Percentiles rank a stretch among this genome's conserved stretches.
These are phyloP conservation scores for Xylariaceae sp. DNA, from an alignment of 2,329 filamentous ascomycete species.

Conservation along the genomic window DNA sequence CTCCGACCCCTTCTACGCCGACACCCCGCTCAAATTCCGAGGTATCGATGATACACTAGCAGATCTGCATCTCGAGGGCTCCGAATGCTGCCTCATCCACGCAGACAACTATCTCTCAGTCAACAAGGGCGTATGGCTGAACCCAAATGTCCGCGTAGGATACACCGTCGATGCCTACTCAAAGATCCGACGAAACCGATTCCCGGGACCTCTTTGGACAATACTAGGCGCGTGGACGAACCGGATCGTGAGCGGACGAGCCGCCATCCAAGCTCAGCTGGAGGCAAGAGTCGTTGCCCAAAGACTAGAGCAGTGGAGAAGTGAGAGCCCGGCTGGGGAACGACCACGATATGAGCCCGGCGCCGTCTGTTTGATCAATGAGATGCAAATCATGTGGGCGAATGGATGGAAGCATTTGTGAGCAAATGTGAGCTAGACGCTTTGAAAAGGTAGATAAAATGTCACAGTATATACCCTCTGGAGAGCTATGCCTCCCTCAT, in stretches of 20 bases:
- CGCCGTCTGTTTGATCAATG: slow-evolving; percentile 51
- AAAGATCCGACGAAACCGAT: slow-evolving; percentile 33
- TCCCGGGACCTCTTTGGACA: slow-evolving; percentile 42
- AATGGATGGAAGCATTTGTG: slow-evolving; percentile 58
- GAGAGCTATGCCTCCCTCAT: not conserved
- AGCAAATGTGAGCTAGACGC: slow-evolving; percentile 8
- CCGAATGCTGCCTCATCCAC: slow-evolving; percentile 60
- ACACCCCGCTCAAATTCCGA: slow-evolving; percentile 52
- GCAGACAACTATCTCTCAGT: slow-evolving; percentile 49
- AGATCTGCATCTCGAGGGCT: slow-evolving; percentile 52
- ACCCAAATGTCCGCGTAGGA: slow-evolving; percentile 51
- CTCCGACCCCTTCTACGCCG: slow-evolving; percentile 43
- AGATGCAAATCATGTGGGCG: slow-evolving; percentile 56
- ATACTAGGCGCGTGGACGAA: slow-evolving; percentile 38
- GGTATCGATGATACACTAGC: slow-evolving; percentile 56
- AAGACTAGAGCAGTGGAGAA: slow-evolving; percentile 40
- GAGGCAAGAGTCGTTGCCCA: slow-evolving; percentile 36
- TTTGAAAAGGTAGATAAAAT: not conserved
- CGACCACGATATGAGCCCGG: slow-evolving; percentile 38
- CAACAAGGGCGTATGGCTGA: slow-evolving; percentile 49
- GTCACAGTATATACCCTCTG: slow-evolving; percentile 4
- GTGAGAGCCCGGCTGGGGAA: slow-evolving; percentile 30
- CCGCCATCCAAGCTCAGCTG: slow-evolving; percentile 34
- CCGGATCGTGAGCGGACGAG: slow-evolving; percentile 28
- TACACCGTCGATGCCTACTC: slow-evolving; percentile 43